Evolutionary conservation across 495 filamentous ascomycete genomes (phyloP), one percentile per base, ranked within the genome.

Genomic region (Penicillium coffeae): DNA sequence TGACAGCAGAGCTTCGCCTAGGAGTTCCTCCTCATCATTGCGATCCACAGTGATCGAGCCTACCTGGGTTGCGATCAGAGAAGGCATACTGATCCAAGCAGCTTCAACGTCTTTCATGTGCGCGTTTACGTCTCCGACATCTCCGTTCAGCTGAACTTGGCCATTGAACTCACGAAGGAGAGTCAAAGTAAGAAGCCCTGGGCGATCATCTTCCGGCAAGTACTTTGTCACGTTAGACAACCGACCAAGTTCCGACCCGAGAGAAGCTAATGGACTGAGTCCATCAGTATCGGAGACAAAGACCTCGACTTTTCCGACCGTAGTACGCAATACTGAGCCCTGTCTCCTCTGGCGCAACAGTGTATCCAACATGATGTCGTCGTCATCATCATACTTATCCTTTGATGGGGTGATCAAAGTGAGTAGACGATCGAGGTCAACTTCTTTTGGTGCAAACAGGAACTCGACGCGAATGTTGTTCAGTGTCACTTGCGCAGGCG

Each of bases 281-380:
- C 84, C 79, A 22, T 79, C 71, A 9, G 87, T 56, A 36, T 79
- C 79, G 1, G 73, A 71, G 9, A 91, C 62, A 0, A 70, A 62
- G 19, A 83, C 64, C 40, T 80, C 80, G 18, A 88, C 56, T 18
- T 68, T 76, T n/a, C 77, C 77, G 15, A 93, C 64, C 3, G 78
- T 82, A 18, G 86, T 61, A 32, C 88, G 84, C 37, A 95, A 75
- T 14, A 96, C 86, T n/a, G 85, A 79, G 2, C 92, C 94, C 62
- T 96, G 91, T 56, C 83, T 80, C 45, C 94, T 75, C 64, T 99
- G 94, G n/a, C 88, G 78, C 18, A 97, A 70, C 2, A 99, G 76
- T 0, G 87, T 96, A 50, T 97, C 93, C 9, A 97, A 75, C 71
- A 99, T 82, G 48, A 99, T 95, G 59, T 96, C 94, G 56, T 96